Evolutionary conservation across 2,329 filamentous ascomycete species (phyloP), one percentile per base, ranked within the genome.

Genomic region (Phialemonium atrogriseum): DNA sequence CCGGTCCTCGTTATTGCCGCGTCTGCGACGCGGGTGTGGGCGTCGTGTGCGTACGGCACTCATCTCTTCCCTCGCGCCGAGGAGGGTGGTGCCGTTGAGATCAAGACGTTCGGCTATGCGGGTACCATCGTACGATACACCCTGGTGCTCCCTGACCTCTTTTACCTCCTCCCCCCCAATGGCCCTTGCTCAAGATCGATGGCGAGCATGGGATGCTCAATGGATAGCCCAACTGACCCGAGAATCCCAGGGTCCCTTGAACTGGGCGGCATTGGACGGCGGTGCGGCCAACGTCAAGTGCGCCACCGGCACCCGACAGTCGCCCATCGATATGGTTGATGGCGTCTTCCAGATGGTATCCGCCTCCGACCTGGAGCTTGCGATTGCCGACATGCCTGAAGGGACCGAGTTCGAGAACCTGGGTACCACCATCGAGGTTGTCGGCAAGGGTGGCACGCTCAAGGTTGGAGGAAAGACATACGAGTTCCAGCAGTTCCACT

Each of bases 41-140:
- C 56, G 5, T 58, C 55, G 7, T 63, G 59, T 30, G 56, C 56
- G 7, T 56, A 63, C 21, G 59, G 59, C 32, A 63, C 59, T 2
- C 43, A 50, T 24, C 38, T 62, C 11, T 45, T 54, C 27, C 51
- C 50, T 11, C 46, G 56, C 20, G 43, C 49, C 7, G 53, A 52
- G 34, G 47, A 42, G 27, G 47, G 42, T 8, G 52, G 45, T 5
- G 37, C 29, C 49, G 88, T 94, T 56, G 91, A 93, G 64, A 95
- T 95, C 76, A 95, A 94, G 78, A 94, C 87, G 0, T 94, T 94
- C 54, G 87, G 87, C 30, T 30, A 21, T 18, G 28, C n/a, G n/a
- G n/a, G n/a, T n/a, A n/a, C n/a, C n/a, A n/a, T n/a, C n/a, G n/a
- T n/a, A n/a, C n/a, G n/a, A n/a, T n/a, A n/a, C n/a, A n/a, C n/a